Evolutionary conservation across 2,329 filamentous ascomycete genomes (phyloP), one percentile per base, ranked within the genome.

Genomic region (Nigrospora sphaerica): DNA sequence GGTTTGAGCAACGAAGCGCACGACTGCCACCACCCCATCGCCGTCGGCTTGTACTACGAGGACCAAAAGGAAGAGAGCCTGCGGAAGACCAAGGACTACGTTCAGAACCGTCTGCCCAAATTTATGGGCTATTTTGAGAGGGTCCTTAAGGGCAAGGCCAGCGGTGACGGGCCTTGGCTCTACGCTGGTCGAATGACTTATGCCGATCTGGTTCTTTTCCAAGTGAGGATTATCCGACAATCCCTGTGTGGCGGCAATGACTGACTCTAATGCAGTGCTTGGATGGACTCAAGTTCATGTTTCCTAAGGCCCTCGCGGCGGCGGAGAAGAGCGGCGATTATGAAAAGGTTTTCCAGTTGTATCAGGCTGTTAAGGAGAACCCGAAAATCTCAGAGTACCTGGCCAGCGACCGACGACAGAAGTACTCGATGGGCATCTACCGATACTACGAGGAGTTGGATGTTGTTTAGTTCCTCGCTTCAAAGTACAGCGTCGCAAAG

Each of bases 361-460:
- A 85, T 54, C 71, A 78, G 0, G 74, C 74, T 2, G 75, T 91
- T 14, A 78, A 80, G 64, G 72, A 75, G 46, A 68, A 81, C 33
- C 78, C 78, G 16, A 80, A 74, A 36, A 74, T 92, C 56, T 83
- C 82, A 65, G 75, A 70, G 38, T 92, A 92, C 59, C 63, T 92
- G 44, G 73, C 64, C 17, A 90, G 86, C 62, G 72, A 80, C 3
- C 74, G 82, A 51, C 72, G 86, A 36, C 60, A 75, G 57, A 63
- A 72, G 44, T 92, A 88, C 59, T 68, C 70, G 0, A 64, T 74
- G 50, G 86, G 86, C 1, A 75, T 92, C 38, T 92, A 81, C 60
- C 73, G 87, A 33, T 70, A 86, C 56, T 91, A 92, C 57, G 74
- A 80, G 3, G 86, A 91, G 68, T 63, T 92, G 43, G 86, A 91